Conservation (phyloP, 2,329 filamentous ascomycete genomes). For the Ophiostoma sp. region DNA sequence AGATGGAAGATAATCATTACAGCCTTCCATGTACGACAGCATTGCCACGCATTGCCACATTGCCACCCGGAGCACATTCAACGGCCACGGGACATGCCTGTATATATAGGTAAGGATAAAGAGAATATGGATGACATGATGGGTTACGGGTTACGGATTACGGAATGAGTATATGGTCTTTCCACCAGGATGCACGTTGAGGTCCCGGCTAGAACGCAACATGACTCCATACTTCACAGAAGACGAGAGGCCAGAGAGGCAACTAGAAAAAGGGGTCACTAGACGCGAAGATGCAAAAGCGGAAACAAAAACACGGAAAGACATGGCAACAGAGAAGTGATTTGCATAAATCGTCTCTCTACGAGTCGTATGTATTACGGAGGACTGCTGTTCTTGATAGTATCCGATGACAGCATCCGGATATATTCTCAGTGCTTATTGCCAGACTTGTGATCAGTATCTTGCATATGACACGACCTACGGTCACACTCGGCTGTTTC, state of each 20-base stretch:
- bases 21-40: neutral
- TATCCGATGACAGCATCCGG: constrained; percentile 5
- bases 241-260: neutral
- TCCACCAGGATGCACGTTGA: neutral
- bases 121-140: neutral
- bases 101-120: too few relatives aligned
- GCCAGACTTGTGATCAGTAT: neutral
- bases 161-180: neutral
- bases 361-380: too few relatives aligned
- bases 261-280: neutral
- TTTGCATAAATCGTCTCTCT: neutral
- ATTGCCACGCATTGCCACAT: neutral
- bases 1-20: neutral
- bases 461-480: neutral
- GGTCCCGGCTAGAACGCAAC: constrained; percentile 2
- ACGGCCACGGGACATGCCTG: neutral
- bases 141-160: neutral
- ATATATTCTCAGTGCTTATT: neutral
- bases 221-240: neutral
- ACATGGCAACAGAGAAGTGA: neutral
- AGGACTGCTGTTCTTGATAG: neutral
- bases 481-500: too few relatives aligned
- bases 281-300: neutral
- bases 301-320: neutral
- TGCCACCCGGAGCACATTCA: constrained; percentile 5